Conservation (phyloP, 1,284 basidiomycete genomes). For the Fomitiporia mediterranea region DNA sequence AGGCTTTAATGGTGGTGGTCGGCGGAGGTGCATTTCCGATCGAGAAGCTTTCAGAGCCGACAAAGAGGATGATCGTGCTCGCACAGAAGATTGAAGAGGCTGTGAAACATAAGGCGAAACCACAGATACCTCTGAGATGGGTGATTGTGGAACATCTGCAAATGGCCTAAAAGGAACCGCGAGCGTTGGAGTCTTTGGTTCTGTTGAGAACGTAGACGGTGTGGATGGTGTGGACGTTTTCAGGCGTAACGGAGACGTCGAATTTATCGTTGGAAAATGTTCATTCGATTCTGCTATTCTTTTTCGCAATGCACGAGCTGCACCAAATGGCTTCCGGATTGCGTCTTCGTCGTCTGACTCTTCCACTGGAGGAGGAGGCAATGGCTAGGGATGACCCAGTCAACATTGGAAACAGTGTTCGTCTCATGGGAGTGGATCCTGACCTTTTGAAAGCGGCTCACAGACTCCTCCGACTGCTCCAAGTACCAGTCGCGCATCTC, state of each 20-base stretch:
- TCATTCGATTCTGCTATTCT: not conserved
- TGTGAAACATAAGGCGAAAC: not conserved
- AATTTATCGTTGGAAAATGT: not conserved
- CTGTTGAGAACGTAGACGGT: not conserved
- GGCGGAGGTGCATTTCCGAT: slow-evolving; percentile 3
- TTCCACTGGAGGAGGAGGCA: slow-evolving; percentile 5
- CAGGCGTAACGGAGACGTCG: not conserved
- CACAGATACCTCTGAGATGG: not conserved
- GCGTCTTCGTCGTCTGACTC: slow-evolving; percentile 17
- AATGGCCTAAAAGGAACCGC: slow-evolving; percentile 1
- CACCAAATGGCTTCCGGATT: slow-evolving; percentile 9
- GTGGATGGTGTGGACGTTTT: not conserved
- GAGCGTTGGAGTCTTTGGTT: not conserved
- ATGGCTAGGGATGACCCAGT: not conserved
- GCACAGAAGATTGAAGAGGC: not conserved
- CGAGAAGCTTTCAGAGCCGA: not conserved
- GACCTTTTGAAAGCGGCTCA: slow-evolving; percentile 8
- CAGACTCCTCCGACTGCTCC: slow-evolving; percentile 12
- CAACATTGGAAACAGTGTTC: not conserved
- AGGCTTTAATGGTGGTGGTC: slow-evolving; percentile 6
- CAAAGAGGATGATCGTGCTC: slow-evolving; percentile 6
- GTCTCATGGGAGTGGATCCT: not conserved
- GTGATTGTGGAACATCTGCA: slow-evolving; percentile 12
- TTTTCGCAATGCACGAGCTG: not conserved
- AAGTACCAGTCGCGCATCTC: slow-evolving; percentile 19